A percentile compares a stretch with the other conserved stretches of the same genome.
phyloP scores from a whole-genome alignment of 208 protist genomes.

The Crithidia bombi region DNA sequence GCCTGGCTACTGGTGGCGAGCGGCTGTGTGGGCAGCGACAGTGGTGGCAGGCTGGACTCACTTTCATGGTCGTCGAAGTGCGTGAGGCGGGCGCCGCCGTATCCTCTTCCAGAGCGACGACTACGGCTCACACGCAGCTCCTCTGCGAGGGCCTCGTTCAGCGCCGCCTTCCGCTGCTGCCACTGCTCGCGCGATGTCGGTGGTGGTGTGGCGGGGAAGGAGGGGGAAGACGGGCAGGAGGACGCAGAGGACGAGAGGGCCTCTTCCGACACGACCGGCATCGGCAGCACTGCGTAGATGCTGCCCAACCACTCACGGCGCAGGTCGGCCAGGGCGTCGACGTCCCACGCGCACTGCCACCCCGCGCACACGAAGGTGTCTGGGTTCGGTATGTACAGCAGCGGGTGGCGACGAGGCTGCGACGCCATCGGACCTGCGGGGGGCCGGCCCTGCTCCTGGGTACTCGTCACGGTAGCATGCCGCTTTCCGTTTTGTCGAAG shows the following conservation, averaged over 20 bases:
- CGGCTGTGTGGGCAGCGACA: constrained; percentile 8
- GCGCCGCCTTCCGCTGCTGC: constrained; percentile 24
- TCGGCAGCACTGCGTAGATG: constrained; percentile 38
- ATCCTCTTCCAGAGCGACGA: constrained; percentile 27
- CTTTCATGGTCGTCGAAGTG: constrained; percentile 10
- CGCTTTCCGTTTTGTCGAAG: constrained; percentile 1
- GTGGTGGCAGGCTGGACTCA: background rate
- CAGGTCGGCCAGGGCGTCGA: constrained; percentile 59
- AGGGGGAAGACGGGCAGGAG: constrained; percentile 5
- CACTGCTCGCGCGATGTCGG: background rate
- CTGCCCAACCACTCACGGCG: constrained; percentile 51
- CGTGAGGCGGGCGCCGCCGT: background rate
- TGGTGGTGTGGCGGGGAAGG: constrained; percentile 6
- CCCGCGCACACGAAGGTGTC: constrained; percentile 66
- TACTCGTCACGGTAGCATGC: background rate
- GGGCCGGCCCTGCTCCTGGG: no score
- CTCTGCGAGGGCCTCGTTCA: constrained; percentile 61
- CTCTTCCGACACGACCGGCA: constrained; percentile 13
- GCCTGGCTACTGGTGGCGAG: background rate
- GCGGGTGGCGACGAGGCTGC: background rate
- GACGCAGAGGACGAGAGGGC: constrained; percentile 8
- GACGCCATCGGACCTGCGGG: no score
- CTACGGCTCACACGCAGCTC: constrained; percentile 61
- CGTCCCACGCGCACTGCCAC: constrained; percentile 53
- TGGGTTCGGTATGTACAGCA: constrained; percentile 74